A percentile compares a stretch with the other conserved stretches of the same genome.
These are phyloP conservation scores for Xylaria intraflava DNA, from an alignment of 495 filamentous ascomycete species.

Conservation along the genomic window DNA sequence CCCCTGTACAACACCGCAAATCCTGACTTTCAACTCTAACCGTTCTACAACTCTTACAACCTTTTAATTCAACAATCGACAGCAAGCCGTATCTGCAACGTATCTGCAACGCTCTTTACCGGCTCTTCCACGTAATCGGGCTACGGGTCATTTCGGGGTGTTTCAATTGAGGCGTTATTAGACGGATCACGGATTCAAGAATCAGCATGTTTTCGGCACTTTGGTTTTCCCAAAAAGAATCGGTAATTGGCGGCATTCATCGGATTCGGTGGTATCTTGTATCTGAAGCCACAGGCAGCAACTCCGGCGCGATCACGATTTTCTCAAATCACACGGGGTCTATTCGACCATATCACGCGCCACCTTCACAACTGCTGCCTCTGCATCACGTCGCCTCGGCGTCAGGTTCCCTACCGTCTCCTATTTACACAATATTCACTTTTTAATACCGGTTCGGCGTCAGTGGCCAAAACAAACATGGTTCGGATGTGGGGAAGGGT, in stretches of 20 bases:
- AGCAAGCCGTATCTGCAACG: background rate
- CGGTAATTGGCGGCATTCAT: background rate
- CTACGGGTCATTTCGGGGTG: background rate
- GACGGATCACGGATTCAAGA: conserved; percentile 1
- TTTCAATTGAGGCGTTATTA: conserved; percentile 12
- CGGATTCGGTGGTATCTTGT: background rate
- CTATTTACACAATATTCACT: conserved; percentile 1
- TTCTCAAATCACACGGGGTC: background rate
- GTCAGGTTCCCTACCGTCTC: background rate
- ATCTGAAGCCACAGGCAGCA: background rate
- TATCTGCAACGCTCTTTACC: background rate
- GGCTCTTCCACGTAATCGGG: background rate
- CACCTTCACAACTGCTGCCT: background rate
- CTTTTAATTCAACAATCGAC: conserved; percentile 12
- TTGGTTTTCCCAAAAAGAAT: background rate
- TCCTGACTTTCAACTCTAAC: conserved; percentile 9
- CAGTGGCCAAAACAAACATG: conserved; percentile 20
- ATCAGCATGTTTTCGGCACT: background rate
- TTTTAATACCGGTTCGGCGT: conserved; percentile 26
- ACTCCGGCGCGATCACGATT: background rate
- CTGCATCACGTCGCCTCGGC: background rate
- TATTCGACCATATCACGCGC: background rate
- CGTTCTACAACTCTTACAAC: conserved; percentile 6
- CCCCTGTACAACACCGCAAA: conserved; percentile 13
- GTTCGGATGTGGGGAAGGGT: conserved; percentile 20